phyloP scores from a whole-genome alignment of 768 basidiomycete genomes.

The Heimioporus sp. region DNA sequence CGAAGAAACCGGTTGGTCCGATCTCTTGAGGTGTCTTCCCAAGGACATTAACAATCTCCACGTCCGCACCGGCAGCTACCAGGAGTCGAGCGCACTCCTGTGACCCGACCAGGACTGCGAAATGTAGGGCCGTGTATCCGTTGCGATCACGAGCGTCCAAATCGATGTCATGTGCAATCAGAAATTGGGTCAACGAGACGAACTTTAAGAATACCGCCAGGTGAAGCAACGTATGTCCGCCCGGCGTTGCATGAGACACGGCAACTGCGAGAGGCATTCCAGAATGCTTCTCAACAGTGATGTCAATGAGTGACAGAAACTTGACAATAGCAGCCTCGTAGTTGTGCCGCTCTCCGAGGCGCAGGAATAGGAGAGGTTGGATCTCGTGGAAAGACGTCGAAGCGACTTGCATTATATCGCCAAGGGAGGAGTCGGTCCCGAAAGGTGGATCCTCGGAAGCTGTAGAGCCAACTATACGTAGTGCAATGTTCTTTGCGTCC shows the following conservation, averaged over 20 bases:
- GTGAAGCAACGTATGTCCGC: constrained; percentile 88
- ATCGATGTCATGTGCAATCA: constrained; percentile 72
- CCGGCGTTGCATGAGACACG: constrained; percentile 67
- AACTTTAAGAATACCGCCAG: constrained; percentile 81
- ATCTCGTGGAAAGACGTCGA: constrained; percentile 48
- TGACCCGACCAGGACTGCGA: constrained; percentile 69
- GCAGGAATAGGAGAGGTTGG: constrained; percentile 54
- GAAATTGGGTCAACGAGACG: constrained; percentile 62
- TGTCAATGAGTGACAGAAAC: constrained; percentile 77
- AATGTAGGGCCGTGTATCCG: constrained; percentile 88
- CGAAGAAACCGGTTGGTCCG: constrained; percentile 45
- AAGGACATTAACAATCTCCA: constrained; percentile 67
- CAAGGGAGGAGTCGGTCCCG: constrained; percentile 28
- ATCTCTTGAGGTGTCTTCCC: constrained; percentile 72
- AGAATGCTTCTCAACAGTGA: constrained; percentile 44
- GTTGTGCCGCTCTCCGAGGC: constrained; percentile 52
- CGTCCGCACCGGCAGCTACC: constrained; percentile 77
- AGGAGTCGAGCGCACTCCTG: constrained; percentile 63
- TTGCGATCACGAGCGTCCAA: constrained; percentile 84
- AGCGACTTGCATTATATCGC: constrained; percentile 55
- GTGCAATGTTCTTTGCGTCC: constrained; percentile 89
- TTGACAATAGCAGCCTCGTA: constrained; percentile 79
- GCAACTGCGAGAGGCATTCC: constrained; percentile 48
- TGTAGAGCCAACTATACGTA: constrained; percentile 85
- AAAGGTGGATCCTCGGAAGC: constrained; percentile 48